Conservation (phyloP, 768 basidiomycete species). For the Xerocomellus amylosporus region DNA sequence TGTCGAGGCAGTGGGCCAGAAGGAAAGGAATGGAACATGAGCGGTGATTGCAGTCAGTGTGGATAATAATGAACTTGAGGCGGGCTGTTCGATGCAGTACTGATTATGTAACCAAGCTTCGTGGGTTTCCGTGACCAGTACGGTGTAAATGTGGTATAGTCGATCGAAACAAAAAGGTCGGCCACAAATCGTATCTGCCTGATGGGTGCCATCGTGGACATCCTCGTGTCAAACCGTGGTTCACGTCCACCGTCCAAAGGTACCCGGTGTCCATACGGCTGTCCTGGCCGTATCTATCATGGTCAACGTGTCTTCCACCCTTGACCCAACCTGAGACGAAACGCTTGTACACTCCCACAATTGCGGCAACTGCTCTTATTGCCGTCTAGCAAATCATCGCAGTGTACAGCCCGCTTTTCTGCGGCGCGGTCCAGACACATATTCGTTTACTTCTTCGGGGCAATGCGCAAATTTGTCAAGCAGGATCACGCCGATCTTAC, state of each 20-base stretch:
- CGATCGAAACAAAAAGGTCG: background rate
- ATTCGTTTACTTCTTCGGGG: background rate
- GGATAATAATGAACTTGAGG: slow-evolving; percentile 16
- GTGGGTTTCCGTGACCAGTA: too few species aligned
- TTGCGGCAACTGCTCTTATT: background rate
- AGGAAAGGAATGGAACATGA: slow-evolving; percentile 22
- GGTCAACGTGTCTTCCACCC: slow-evolving; percentile 36
- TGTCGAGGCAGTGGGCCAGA: slow-evolving; percentile 24
- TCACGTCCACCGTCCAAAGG: background rate
- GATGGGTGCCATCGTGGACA: background rate
- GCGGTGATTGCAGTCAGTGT: slow-evolving; percentile 13
- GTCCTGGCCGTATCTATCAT: background rate
- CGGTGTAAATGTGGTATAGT: background rate
- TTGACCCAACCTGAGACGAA: slow-evolving; percentile 16
- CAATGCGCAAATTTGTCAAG: slow-evolving; percentile 3
- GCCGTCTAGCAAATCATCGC: background rate
- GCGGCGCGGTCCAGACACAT: background rate
- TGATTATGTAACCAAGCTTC: slow-evolving; percentile 19
- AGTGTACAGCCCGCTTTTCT: slow-evolving; percentile 10
- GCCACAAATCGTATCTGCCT: background rate
- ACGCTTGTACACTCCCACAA: background rate
- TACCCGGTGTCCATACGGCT: background rate
- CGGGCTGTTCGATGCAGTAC: slow-evolving; percentile 19
- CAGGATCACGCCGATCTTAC: background rate
- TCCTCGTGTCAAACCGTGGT: background rate